A percentile compares a stretch with the other conserved stretches of the same genome.
phyloP scores from a whole-genome alignment of 768 basidiomycete species.

The Mycena filopes region DNA sequence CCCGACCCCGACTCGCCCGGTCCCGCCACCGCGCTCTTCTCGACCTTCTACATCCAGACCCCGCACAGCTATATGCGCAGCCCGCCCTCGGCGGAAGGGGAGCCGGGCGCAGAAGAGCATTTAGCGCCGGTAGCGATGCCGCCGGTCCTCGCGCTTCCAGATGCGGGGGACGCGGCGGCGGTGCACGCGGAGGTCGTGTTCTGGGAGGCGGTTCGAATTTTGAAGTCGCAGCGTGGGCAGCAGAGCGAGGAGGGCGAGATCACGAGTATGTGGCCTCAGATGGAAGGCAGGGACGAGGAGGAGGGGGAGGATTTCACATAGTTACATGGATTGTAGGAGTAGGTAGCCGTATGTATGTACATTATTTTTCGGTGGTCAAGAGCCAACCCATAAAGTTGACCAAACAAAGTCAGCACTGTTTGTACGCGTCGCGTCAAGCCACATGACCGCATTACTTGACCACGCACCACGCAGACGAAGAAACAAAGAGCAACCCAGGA shows the following conservation, averaged over 20 bases:
- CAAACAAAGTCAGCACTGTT: too few relatives aligned
- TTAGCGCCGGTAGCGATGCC: conserved; percentile 45
- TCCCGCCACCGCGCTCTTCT: conserved; percentile 56
- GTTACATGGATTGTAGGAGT: too few relatives aligned
- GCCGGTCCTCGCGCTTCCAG: conserved; percentile 52
- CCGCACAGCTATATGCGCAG: conserved; percentile 5
- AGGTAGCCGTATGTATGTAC: too few relatives aligned
- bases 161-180: conserved; percentile 67
- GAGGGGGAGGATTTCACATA: conserved; percentile 35
- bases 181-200: conserved; percentile 67
- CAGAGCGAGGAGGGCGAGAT: conserved; percentile 36
- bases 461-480: too few relatives aligned
- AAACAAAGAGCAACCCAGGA: too few relatives aligned
- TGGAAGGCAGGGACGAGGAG: conserved; percentile 45
- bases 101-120: conserved; percentile 1
- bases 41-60: conserved; percentile 65
- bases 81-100: background rate
- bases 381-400: too few relatives aligned
- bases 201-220: conserved; percentile 51
- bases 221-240: conserved; percentile 27
- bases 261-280: conserved; percentile 51
- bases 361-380: too few relatives aligned
- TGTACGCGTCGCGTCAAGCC: too few relatives aligned
- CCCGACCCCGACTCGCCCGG: conserved; percentile 29
- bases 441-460: too few relatives aligned